Conservation (phyloP, 164 flowering plant species). For the Nymphaea colorata region DNA sequence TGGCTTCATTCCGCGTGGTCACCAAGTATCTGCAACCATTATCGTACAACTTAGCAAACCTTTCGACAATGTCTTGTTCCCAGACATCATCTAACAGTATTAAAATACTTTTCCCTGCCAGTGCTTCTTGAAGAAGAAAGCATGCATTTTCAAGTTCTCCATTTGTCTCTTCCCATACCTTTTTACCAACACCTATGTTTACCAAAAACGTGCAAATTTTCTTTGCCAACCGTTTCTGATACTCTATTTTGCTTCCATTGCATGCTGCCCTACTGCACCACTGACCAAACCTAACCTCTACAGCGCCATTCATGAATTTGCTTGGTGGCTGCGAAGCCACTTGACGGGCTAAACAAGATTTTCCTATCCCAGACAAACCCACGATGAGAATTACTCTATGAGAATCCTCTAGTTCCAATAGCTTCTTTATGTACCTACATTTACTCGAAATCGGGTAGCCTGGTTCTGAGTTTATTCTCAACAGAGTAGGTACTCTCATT, state of each 20-base stretch:
- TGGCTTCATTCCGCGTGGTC: constrained; percentile 44
- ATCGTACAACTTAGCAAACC: constrained; percentile 33
- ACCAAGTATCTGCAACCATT: constrained; percentile 33
- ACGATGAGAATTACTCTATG: constrained; percentile 31
- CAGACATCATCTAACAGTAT: constrained; percentile 45
- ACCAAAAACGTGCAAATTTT: constrained; percentile 28
- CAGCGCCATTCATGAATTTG: constrained; percentile 30
- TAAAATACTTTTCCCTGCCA: constrained; percentile 29
- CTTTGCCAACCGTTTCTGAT: constrained; percentile 27
- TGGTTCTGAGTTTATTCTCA: constrained; percentile 23
- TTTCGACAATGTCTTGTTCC: constrained; percentile 45
- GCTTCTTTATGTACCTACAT: constrained; percentile 20
- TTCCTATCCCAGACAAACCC: constrained; percentile 44
- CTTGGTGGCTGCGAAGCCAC: constrained; percentile 33
- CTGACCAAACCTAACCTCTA: constrained; percentile 40
- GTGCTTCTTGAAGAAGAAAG: constrained; percentile 39
- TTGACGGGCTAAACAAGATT: constrained; percentile 42
- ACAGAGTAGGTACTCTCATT: constrained; percentile 10
- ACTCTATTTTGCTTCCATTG: constrained; percentile 28
- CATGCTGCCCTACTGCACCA: constrained; percentile 42
- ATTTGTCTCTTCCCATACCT: constrained; percentile 18
- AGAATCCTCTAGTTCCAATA: constrained; percentile 21
- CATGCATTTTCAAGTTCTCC: constrained; percentile 32
- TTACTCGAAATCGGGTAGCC: constrained; percentile 34
- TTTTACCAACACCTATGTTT: constrained; percentile 31